phyloP scores from a whole-genome alignment of 2,329 filamentous ascomycete species.

The Coleophoma cylindrospora region DNA sequence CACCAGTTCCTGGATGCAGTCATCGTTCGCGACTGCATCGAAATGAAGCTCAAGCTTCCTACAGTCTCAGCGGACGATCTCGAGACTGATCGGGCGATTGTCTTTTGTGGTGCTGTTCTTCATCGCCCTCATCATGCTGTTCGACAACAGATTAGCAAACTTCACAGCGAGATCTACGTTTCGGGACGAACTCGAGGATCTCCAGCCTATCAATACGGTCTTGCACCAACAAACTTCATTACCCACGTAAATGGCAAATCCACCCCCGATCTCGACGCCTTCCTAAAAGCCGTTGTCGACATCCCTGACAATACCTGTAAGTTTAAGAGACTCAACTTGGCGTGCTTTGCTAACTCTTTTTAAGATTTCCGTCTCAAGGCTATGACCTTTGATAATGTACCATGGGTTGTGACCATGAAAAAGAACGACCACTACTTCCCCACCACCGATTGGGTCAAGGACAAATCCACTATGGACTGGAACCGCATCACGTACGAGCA shows the following conservation, averaged over 20 bases:
- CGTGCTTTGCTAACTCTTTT: constrained; percentile 7
- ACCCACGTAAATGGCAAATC: constrained; percentile 88
- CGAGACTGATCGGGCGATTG: constrained; percentile 86
- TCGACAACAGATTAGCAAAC: constrained; percentile 91
- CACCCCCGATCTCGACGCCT: constrained; percentile 76
- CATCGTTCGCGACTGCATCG: constrained; percentile 79
- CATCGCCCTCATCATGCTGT: constrained; percentile 95
- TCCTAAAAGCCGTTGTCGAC: constrained; percentile 74
- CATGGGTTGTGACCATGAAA: constrained; percentile 99
- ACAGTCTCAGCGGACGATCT: constrained; percentile 87
- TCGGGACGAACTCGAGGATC: constrained; percentile 80
- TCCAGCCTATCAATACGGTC: constrained; percentile 81
- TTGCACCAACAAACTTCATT: constrained; percentile 96
- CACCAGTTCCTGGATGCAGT: constrained; percentile 77
- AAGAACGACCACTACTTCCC: constrained; percentile 97
- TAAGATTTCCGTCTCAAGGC: constrained; percentile 88
- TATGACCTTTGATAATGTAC: constrained; percentile 98
- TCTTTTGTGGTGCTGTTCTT: constrained; percentile 91
- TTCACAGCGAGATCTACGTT: constrained; percentile 95
- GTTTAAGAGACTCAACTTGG: constrained; percentile 21
- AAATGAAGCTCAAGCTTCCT: constrained; percentile 70
- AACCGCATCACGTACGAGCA: constrained; percentile 57
- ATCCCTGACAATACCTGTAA: constrained; percentile 92
- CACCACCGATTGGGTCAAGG: constrained; percentile 66
- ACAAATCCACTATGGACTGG: constrained; percentile 57